These are phyloP conservation scores for Dovyalis caffra DNA, from an alignment of 345 rosid species.

Conservation along the genomic window DNA sequence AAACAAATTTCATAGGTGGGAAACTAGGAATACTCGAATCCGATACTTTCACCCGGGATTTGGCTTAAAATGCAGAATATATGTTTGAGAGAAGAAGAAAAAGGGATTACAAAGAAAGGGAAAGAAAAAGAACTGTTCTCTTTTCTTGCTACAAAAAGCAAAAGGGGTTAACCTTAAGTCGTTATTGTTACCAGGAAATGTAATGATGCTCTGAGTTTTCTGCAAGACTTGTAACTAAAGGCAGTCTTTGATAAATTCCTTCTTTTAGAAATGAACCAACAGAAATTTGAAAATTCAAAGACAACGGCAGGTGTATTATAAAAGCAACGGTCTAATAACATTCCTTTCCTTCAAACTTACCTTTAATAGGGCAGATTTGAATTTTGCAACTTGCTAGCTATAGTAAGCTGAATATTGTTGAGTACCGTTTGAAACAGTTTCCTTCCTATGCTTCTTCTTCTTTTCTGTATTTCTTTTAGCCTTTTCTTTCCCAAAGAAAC, in stretches of 20 bases:
- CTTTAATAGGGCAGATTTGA: constrained; percentile 40
- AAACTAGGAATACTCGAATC: constrained; percentile 6
- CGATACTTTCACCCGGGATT: constrained; percentile 21
- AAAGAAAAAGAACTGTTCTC: constrained; percentile 28
- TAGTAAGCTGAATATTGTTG: constrained; percentile 17
- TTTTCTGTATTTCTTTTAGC: constrained; percentile 5
- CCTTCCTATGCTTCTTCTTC: constrained; percentile 24
- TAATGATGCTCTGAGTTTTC: constrained; percentile 31
- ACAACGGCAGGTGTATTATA: constrained; percentile 24
- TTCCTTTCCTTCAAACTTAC: constrained; percentile 26
- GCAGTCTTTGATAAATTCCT: constrained; percentile 13
- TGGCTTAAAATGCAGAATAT: constrained; percentile 26
- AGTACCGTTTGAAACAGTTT: constrained; percentile 39
- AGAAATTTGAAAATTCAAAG: constrained; percentile 41
- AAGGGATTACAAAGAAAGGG: constrained; percentile 1
- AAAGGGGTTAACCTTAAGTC: constrained; percentile 41
- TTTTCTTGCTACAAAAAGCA: constrained; percentile 44
- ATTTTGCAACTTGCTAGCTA: constrained; percentile 34
- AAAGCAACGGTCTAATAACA: constrained; percentile 48
- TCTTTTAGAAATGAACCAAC: constrained; percentile 8
- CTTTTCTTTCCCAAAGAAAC: constrained; percentile 17
- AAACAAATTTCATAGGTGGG: constrained; percentile 21
- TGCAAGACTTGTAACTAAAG: constrained; percentile 4
- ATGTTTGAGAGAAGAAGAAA: constrained; percentile 15
- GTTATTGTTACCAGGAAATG: constrained; percentile 34